phyloP scores from a whole-genome alignment of 2,329 filamentous ascomycete species.

The Dactylellina parvicollis region DNA sequence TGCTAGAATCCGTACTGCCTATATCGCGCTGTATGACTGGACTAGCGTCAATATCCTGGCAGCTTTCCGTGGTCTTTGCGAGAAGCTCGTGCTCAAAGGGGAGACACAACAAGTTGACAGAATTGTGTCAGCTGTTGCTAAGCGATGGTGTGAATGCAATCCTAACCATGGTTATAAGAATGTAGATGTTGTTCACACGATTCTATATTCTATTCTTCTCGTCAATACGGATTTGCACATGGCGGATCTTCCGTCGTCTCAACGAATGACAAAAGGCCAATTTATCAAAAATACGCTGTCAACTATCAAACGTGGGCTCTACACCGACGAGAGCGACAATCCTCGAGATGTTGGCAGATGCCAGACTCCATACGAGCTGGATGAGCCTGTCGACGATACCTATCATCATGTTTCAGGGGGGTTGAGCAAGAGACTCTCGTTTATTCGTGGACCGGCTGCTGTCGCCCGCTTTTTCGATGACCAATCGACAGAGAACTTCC shows the following conservation, averaged over 20 bases:
- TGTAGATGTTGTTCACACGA: conserved; percentile 92
- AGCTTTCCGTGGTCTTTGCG: conserved; percentile 81
- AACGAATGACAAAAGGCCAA: conserved; percentile 93
- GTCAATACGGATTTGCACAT: conserved; percentile 96
- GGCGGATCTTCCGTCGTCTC: conserved; percentile 80
- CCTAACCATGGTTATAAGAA: conserved; percentile 91
- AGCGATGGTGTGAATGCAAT: conserved; percentile 93
- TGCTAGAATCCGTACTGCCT: conserved; percentile 72
- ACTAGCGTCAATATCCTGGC: conserved; percentile 79
- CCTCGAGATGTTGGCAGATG: conserved; percentile 55
- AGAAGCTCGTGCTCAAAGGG: conserved; percentile 81
- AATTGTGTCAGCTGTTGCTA: conserved; percentile 87
- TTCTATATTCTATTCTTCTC: conserved; percentile 93
- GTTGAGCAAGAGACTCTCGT: conserved; percentile 43
- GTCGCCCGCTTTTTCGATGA: conserved; percentile 56
- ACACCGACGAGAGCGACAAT: conserved; percentile 56
- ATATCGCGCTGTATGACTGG: conserved; percentile 94
- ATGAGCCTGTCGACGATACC: conserved; percentile 35
- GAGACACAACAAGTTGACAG: conserved; percentile 98
- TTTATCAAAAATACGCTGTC: conserved; percentile 97
- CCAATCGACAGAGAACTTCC: conserved; percentile 54
- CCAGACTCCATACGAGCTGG: conserved; percentile 55
- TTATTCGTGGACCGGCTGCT: conserved; percentile 58
- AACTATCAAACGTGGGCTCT: conserved; percentile 80
- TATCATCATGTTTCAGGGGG: conserved; percentile 61